These are phyloP conservation scores for Solanum appendiculatum DNA, from an alignment of 257 asterid genomes.

Conservation along the genomic window DNA sequence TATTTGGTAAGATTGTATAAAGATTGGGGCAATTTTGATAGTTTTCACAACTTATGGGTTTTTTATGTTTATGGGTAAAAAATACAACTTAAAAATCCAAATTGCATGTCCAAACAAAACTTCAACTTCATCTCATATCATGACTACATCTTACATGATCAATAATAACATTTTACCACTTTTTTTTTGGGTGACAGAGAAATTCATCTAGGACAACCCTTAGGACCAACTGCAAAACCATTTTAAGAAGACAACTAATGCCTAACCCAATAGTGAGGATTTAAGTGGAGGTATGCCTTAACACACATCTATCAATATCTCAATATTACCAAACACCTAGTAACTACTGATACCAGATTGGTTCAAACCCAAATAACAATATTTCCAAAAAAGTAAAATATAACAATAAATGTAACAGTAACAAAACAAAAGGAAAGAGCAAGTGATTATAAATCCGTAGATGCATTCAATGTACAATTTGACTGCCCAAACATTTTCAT, in stretches of 20 bases:
- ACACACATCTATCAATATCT: neutral
- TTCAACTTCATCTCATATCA: neutral
- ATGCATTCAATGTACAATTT: neutral
- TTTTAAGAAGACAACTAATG: neutral
- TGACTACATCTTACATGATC: neutral
- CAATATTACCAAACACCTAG: neutral
- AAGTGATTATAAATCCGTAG: neutral
- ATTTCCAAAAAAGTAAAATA: neutral
- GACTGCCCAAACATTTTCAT: neutral
- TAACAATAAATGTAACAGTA: neutral
- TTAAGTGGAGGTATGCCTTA: neutral
- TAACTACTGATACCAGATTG: neutral
- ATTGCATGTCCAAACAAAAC: neutral
- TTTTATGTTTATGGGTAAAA: neutral
- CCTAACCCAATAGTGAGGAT: neutral
- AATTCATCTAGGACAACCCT: neutral
- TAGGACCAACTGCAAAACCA: neutral
- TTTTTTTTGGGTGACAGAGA: neutral
- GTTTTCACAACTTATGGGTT: neutral
- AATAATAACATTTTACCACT: neutral
- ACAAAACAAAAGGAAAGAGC: neutral
- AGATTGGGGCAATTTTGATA: neutral
- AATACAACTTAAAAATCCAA: neutral
- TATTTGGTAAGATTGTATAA: neutral
- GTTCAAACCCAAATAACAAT: neutral